Percentiles rank a stretch among this genome's conserved stretches.
Conservation (phyloP, 495 filamentous ascomycete species). For the Trichoderma reesei region DNA sequence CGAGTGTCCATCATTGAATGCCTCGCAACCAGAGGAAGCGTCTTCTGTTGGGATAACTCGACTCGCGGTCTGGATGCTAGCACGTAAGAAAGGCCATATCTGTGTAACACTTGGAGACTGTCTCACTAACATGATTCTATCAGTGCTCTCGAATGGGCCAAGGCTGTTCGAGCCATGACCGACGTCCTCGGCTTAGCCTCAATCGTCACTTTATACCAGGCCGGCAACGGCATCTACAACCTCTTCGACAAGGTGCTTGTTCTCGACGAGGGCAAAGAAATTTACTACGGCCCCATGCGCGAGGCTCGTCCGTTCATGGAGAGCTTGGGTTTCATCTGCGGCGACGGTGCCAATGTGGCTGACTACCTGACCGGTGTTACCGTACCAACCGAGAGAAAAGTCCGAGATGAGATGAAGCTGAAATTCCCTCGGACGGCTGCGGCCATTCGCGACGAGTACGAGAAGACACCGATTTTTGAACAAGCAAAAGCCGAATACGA, state of each 20-base stretch:
- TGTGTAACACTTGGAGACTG: not conserved
- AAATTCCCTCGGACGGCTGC: slow-evolving; percentile 40
- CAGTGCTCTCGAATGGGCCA: slow-evolving; percentile 36
- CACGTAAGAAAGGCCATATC: slow-evolving; percentile 14
- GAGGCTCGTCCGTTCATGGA: slow-evolving; percentile 53
- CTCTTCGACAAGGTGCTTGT: slow-evolving; percentile 61
- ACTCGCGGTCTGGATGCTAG: slow-evolving; percentile 41
- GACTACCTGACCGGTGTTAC: slow-evolving; percentile 70
- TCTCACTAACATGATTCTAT: not conserved
- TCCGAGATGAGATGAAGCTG: slow-evolving; percentile 49
- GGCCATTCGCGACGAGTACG: slow-evolving; percentile 29
- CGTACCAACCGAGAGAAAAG: slow-evolving; percentile 52
- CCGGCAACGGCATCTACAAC: slow-evolving; percentile 55
- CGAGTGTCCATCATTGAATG: slow-evolving; percentile 36
- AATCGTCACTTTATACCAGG: slow-evolving; percentile 65
- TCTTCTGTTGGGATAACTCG: slow-evolving; percentile 43
- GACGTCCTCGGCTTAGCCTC: slow-evolving; percentile 46
- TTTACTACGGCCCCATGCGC: slow-evolving; percentile 53
- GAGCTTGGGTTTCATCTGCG: slow-evolving; percentile 34
- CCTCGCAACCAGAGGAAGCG: slow-evolving; percentile 14
- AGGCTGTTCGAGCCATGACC: slow-evolving; percentile 39
- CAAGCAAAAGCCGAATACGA: slow-evolving; percentile 38
- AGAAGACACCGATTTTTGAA: slow-evolving; percentile 26
- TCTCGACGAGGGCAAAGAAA: slow-evolving; percentile 56
- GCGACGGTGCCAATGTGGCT: slow-evolving; percentile 21